Percentiles rank a stretch among this genome's conserved stretches.
Conservation (phyloP, 2,329 filamentous ascomycete genomes). For the Phyllosticta citriasiana region DNA sequence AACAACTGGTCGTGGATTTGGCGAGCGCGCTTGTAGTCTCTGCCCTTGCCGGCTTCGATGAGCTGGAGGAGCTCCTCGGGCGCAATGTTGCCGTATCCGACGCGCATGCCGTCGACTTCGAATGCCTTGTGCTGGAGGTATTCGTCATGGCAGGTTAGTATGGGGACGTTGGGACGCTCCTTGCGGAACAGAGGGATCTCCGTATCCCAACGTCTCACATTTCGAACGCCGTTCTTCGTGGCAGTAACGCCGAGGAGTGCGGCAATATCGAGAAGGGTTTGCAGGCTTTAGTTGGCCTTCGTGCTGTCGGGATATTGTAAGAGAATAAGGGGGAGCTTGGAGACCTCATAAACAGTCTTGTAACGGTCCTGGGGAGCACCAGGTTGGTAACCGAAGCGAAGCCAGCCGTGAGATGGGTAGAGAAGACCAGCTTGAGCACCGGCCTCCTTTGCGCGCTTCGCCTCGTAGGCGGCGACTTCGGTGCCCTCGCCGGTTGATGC, state of each 20-base stretch:
- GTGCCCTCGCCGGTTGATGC: constrained; percentile 45
- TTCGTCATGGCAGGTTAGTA: constrained; percentile 44
- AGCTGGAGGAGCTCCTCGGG: constrained; percentile 41
- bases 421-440: constrained; percentile 42
- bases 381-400: constrained; percentile 45
- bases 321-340: constrained; percentile 40
- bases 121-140: constrained; percentile 44
- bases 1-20: constrained; percentile 42
- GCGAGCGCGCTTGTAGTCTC: constrained; percentile 39
- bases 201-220: constrained; percentile 48
- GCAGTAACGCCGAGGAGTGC: constrained; percentile 44
- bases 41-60: constrained; percentile 41
- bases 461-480: constrained; percentile 43
- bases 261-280: constrained; percentile 44
- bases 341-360: constrained; percentile 40
- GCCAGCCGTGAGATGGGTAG: constrained; percentile 45
- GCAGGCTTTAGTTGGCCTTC: constrained; percentile 42
- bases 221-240: constrained; percentile 48
- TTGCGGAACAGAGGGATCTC: constrained; percentile 44
- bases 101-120: constrained; percentile 44
- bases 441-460: constrained; percentile 41
- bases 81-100: constrained; percentile 46
- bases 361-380: constrained; percentile 45
- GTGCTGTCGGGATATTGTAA: constrained; percentile 47
- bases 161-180: constrained; percentile 40